A percentile compares a stretch with the other conserved stretches of the same genome.
Conservation (phyloP, 2,329 filamentous ascomycete species). For the Alternaria sp. region DNA sequence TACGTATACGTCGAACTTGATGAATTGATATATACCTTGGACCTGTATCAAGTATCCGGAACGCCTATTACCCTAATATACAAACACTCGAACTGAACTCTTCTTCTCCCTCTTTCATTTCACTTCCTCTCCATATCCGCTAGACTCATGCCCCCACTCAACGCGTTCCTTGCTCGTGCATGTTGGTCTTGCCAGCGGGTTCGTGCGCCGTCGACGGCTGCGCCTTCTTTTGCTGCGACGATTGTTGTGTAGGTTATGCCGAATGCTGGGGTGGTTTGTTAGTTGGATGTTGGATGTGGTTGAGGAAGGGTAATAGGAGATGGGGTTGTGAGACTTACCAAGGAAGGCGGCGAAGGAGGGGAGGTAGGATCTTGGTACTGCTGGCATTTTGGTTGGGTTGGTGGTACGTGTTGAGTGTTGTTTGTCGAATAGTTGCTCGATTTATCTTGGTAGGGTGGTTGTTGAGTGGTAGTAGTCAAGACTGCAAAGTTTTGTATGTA, state of each 20-base stretch:
- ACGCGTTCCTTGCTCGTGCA: conserved; percentile 22
- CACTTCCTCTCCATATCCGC: conserved; percentile 5
- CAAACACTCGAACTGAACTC: not conserved
- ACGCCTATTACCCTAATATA: not conserved
- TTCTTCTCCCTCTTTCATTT: not conserved
- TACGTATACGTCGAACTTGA: too few species aligned
- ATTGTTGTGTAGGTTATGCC: conserved; percentile 43
- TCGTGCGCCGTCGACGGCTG: conserved; percentile 39
- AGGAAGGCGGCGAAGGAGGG: conserved; percentile 42
- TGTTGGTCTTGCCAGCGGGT: conserved; percentile 44
- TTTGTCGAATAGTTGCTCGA: too few species aligned
- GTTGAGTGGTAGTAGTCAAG: too few species aligned
- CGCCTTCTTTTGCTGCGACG: conserved; percentile 42
- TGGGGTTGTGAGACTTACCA: conserved; percentile 23
- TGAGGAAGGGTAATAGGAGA: not conserved
- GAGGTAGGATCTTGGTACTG: conserved; percentile 39
- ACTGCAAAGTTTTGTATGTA: too few species aligned
- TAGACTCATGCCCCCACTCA: conserved; percentile 17
- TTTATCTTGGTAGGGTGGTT: too few species aligned
- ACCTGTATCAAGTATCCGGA: not conserved
- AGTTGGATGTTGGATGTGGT: not conserved
- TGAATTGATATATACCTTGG: too few species aligned
- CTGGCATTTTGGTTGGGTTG: conserved; percentile 34
- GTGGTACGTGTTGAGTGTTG: not conserved
- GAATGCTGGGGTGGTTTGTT: conserved; percentile 20